Evolutionary conservation across 1,284 basidiomycete genomes (phyloP).

Genomic region (Inonotus hispidus): DNA sequence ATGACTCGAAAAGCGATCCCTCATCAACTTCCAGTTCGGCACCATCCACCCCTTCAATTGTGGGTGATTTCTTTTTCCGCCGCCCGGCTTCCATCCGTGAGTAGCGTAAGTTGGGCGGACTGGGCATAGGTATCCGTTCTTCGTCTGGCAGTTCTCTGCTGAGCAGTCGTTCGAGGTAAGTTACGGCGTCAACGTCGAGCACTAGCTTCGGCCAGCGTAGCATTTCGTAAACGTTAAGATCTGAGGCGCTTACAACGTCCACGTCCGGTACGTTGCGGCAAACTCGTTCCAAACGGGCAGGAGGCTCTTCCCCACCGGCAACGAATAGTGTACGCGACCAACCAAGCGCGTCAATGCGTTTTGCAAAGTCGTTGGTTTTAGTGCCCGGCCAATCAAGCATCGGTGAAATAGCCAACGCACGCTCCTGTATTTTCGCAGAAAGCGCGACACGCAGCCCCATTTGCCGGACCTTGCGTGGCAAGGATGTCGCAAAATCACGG

Average conservation of each 20-base stretch:
- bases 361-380: conserved; percentile 59
- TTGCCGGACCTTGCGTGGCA: conserved; percentile 86
- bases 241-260: conserved; percentile 54
- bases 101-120: conserved; percentile 13
- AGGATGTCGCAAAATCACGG: conserved; percentile 84
- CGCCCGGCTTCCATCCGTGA: conserved; percentile 13
- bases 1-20: conserved; percentile 11
- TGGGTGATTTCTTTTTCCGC: conserved; percentile 13
- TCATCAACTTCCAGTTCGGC: neutral
- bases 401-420: conserved; percentile 69
- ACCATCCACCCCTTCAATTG: conserved; percentile 11
- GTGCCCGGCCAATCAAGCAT: conserved; percentile 64
- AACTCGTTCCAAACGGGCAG: conserved; percentile 49
- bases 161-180: conserved; percentile 60
- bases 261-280: conserved; percentile 62
- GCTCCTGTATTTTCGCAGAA: conserved; percentile 75
- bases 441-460: conserved; percentile 92
- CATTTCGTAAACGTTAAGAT: conserved; percentile 73
- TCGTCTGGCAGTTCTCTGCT: conserved; percentile 29
- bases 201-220: conserved; percentile 72
- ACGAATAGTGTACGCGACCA: conserved; percentile 70
- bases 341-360: conserved; percentile 53
- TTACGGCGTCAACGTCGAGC: conserved; percentile 65
- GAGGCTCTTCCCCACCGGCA: conserved; percentile 55
- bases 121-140: conserved; percentile 12